Conservation (phyloP, 129 eudicot genomes). For the Heracleum sosnowskyi region DNA sequence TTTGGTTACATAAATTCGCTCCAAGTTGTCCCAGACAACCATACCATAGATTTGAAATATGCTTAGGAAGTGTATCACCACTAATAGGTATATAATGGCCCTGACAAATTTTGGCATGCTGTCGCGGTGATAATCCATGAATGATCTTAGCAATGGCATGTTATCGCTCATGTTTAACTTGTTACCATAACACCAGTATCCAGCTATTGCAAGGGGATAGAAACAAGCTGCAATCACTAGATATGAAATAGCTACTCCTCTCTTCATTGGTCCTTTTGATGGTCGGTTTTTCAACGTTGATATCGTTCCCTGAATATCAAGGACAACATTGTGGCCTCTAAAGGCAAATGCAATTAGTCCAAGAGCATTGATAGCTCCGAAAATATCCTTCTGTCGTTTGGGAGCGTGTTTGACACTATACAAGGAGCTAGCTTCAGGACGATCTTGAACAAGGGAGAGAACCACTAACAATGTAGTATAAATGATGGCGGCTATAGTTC, state of each 20-base stretch:
- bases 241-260: slow-evolving; percentile 39
- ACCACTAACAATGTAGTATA: slow-evolving; percentile 44
- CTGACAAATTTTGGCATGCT: slow-evolving; percentile 22
- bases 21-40: slow-evolving; percentile 62
- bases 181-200: slow-evolving; percentile 62
- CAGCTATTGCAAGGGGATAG: slow-evolving; percentile 58
- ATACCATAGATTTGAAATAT: slow-evolving; percentile 52
- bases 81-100: slow-evolving; percentile 30
- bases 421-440: slow-evolving; percentile 2
- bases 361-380: slow-evolving; percentile 31
- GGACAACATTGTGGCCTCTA: slow-evolving; percentile 70
- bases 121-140: slow-evolving; percentile 22
- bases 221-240: slow-evolving; percentile 42
- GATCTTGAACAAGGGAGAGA: slow-evolving; percentile 26
- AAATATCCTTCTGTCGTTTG: slow-evolving; percentile 7
- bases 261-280: slow-evolving; percentile 43
- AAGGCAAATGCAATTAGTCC: slow-evolving; percentile 44
- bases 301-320: slow-evolving; percentile 79
- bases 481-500: slow-evolving; percentile 42
- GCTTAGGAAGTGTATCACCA: slow-evolving; percentile 31
- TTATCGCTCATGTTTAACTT: slow-evolving; percentile 19
- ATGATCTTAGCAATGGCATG: slow-evolving; percentile 19
- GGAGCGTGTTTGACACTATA: slow-evolving; percentile 7
- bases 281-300: slow-evolving; percentile 27
- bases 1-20: slow-evolving; percentile 29